Evolutionary conservation across 768 basidiomycete species (phyloP).

Genomic region (Auriscalpium vulgare): DNA sequence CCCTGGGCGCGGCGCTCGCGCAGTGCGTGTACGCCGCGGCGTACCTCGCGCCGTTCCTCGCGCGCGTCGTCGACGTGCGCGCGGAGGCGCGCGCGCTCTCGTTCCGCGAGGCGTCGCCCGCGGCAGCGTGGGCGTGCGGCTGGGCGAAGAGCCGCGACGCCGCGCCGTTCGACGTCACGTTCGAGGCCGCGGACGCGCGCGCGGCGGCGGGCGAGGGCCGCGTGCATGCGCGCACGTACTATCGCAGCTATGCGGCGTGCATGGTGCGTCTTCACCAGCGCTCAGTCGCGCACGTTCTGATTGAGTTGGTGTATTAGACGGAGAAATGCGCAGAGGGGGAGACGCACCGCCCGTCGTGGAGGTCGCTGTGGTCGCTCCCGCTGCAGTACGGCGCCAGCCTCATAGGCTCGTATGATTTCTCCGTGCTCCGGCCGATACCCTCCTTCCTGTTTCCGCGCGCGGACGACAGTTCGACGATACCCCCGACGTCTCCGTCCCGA

Average conservation of each 20-base stretch:
- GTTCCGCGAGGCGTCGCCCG: conserved; percentile 29
- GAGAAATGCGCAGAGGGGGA: background rate
- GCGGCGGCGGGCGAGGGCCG: conserved; percentile 32
- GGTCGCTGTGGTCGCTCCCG: conserved; percentile 6
- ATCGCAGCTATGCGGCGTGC: conserved; percentile 33
- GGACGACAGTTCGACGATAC: background rate
- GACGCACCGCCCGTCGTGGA: background rate
- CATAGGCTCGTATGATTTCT: conserved; percentile 34
- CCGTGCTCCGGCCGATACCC: conserved; percentile 26
- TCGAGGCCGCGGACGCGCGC: conserved; percentile 35
- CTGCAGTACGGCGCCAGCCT: conserved; percentile 23
- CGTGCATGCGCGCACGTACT: conserved; percentile 30
- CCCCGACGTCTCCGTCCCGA: background rate
- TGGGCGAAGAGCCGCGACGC: conserved; percentile 43
- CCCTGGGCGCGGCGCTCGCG: conserved; percentile 30
- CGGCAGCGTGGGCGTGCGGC: conserved; percentile 34
- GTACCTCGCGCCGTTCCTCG: conserved; percentile 36
- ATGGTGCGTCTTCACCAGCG: conserved; percentile 27
- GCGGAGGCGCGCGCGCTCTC: conserved; percentile 35
- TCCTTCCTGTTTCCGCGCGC: conserved; percentile 18
- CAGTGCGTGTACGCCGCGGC: conserved; percentile 34
- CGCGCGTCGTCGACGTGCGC: conserved; percentile 31
- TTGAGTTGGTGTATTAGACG: background rate
- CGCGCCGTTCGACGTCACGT: conserved; percentile 40
- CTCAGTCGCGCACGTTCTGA: too few relatives aligned